phyloP scores from a whole-genome alignment of 225 moss, liverwort and hornwort species.

The Polytrichum commune region DNA sequence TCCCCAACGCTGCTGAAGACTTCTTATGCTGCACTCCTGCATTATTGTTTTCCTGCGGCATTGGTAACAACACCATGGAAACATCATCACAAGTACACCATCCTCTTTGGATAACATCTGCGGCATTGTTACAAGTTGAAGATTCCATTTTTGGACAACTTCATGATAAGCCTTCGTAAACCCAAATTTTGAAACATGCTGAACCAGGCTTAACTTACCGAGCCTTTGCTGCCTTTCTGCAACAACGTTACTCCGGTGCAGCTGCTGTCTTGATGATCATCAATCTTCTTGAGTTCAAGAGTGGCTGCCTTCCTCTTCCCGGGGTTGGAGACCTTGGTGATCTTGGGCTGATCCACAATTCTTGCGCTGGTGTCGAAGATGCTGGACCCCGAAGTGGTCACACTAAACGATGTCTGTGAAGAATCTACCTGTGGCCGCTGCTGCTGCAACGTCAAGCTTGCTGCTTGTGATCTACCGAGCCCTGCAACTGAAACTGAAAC shows the following conservation, averaged over 20 bases:
- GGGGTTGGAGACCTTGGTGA: background rate
- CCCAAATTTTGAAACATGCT: too few relatives aligned
- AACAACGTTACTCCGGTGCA: background rate
- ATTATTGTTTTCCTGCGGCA: too few relatives aligned
- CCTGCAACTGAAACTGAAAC: background rate
- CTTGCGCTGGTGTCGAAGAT: background rate
- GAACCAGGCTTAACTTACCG: too few relatives aligned
- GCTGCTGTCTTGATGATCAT: background rate
- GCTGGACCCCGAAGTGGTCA: background rate
- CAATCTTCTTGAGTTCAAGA: background rate
- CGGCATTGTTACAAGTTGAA: too few relatives aligned
- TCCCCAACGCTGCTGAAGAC: background rate
- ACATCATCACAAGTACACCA: too few relatives aligned
- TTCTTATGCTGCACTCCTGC: background rate
- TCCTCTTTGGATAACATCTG: too few relatives aligned
- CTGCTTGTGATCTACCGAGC: too few relatives aligned
- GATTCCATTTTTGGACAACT: too few relatives aligned
- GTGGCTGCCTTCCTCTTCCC: background rate
- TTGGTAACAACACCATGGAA: too few relatives aligned
- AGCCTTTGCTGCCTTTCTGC: too few relatives aligned
- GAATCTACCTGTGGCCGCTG: background rate
- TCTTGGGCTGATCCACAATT: background rate
- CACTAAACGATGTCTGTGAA: background rate
- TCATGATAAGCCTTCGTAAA: too few relatives aligned
- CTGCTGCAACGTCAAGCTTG: background rate